Percentiles rank a stretch among this genome's conserved stretches.
Evolutionary conservation across 805 yeast species (phyloP).

Genomic region (Metschnikowia lochheadii): DNA sequence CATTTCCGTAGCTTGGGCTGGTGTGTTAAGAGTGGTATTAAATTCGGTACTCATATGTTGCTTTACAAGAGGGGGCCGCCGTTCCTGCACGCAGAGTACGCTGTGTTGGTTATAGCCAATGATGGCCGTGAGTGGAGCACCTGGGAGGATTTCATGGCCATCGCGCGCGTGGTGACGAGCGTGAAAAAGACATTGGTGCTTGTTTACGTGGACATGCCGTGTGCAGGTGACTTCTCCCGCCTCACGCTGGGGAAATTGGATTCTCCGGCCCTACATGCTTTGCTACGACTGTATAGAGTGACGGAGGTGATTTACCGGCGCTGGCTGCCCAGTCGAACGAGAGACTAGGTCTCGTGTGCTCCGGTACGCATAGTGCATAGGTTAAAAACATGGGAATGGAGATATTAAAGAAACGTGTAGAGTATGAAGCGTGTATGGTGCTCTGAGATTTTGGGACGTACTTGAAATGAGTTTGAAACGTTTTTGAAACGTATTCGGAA

Average conservation of each 20-base stretch:
- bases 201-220: slow-evolving; percentile 59
- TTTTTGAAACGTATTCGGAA: too few relatives aligned
- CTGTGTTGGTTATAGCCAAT: slow-evolving; percentile 50
- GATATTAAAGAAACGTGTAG: too few relatives aligned
- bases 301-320: slow-evolving; percentile 69
- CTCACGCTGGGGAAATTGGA: slow-evolving; percentile 6
- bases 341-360: slow-evolving; percentile 49
- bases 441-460: too few relatives aligned
- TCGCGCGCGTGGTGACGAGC: slow-evolving; percentile 78
- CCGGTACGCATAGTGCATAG: neutral
- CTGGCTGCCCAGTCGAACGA: slow-evolving; percentile 81
- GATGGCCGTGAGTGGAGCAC: slow-evolving; percentile 38
- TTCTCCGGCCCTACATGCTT: slow-evolving; percentile 16
- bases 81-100: slow-evolving; percentile 88
- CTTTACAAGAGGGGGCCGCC: slow-evolving; percentile 93
- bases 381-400: too few relatives aligned
- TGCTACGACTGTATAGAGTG: slow-evolving; percentile 46
- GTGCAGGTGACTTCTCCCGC: slow-evolving; percentile 23
- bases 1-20: slow-evolving; percentile 87
- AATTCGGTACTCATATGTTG: slow-evolving; percentile 84
- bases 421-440: too few relatives aligned
- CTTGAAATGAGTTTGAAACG: too few relatives aligned
- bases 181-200: slow-evolving; percentile 77
- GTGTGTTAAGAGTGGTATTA: slow-evolving; percentile 90
- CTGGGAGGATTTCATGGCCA: slow-evolving; percentile 56